phyloP scores from a whole-genome alignment of 176 grass and related monocot genomes.

The Bothriochloa decipiens region DNA sequence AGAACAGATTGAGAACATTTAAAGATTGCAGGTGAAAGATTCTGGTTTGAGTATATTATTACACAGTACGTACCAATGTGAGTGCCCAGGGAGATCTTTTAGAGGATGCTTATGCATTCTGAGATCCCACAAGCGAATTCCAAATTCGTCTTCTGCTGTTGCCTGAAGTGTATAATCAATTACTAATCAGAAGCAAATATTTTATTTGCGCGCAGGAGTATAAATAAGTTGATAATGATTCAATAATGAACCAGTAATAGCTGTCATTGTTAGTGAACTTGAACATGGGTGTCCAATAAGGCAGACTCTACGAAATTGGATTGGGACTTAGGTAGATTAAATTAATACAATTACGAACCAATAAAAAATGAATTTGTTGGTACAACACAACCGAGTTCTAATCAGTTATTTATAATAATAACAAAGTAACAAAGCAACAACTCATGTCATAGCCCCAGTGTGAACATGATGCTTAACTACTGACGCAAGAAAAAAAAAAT shows the following conservation, averaged over 20 bases:
- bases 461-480: slow-evolving; percentile 30
- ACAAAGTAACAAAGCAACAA: slow-evolving; percentile 25
- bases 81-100: slow-evolving; percentile 86
- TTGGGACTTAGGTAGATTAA: background rate
- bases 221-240: slow-evolving; percentile 33
- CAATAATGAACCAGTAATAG: slow-evolving; percentile 28
- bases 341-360: background rate
- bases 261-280: slow-evolving; percentile 24
- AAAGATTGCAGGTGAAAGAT: slow-evolving; percentile 24
- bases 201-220: background rate
- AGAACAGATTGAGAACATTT: slow-evolving; percentile 15
- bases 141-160: slow-evolving; percentile 96
- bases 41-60: slow-evolving; percentile 36
- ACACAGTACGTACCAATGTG: slow-evolving; percentile 76
- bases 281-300: background rate
- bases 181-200: background rate
- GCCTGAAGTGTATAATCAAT: slow-evolving; percentile 55
- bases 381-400: background rate
- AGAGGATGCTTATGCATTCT: slow-evolving; percentile 85
- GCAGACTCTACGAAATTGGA: slow-evolving; percentile 12
- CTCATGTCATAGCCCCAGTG: background rate
- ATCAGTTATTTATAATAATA: slow-evolving; percentile 24
- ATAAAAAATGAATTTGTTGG: no score
- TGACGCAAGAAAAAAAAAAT: slow-evolving; percentile 26
- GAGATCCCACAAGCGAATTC: slow-evolving; percentile 93